A percentile compares a stretch with the other conserved stretches of the same genome.
These are phyloP conservation scores for Cladophialophora yegresii DNA, from an alignment of 2,329 filamentous ascomycete genomes.

Conservation along the genomic window DNA sequence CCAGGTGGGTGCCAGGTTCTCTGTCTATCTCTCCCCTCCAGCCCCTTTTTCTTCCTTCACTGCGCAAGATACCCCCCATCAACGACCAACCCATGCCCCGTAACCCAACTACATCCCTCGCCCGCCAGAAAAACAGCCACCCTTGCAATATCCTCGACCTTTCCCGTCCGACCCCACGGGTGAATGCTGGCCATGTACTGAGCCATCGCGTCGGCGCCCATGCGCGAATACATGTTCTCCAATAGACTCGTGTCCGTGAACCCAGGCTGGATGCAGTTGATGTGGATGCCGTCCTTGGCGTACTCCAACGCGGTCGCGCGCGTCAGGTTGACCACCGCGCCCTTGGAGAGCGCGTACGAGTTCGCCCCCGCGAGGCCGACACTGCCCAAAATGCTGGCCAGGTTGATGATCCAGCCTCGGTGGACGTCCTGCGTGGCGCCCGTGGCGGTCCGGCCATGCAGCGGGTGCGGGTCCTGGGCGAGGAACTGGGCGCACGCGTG, in stretches of 20 bases:
- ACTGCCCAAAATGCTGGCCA: conserved; percentile 20
- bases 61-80: conserved; percentile 49
- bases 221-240: conserved; percentile 40
- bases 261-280: conserved; percentile 49
- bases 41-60: background rate
- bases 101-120: conserved; percentile 51
- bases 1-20: too few relatives aligned
- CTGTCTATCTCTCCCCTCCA: too few relatives aligned
- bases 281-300: conserved; percentile 46
- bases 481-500: conserved; percentile 32
- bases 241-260: conserved; percentile 45
- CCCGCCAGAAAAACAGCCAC: conserved; percentile 51
- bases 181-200: conserved; percentile 19
- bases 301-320: conserved; percentile 50
- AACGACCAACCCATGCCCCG: conserved; percentile 47
- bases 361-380: conserved; percentile 26
- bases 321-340: conserved; percentile 51
- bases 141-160: conserved; percentile 42
- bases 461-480: conserved; percentile 28
- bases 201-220: conserved; percentile 12
- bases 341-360: conserved; percentile 52
- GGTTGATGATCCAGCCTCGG: conserved; percentile 49
- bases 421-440: conserved; percentile 35
- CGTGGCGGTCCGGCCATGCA: background rate
- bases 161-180: conserved; percentile 37